Evolutionary conservation across 495 filamentous ascomycete species (phyloP), one percentile per base, ranked within the genome.

Genomic region (Aspergillus diversus): DNA sequence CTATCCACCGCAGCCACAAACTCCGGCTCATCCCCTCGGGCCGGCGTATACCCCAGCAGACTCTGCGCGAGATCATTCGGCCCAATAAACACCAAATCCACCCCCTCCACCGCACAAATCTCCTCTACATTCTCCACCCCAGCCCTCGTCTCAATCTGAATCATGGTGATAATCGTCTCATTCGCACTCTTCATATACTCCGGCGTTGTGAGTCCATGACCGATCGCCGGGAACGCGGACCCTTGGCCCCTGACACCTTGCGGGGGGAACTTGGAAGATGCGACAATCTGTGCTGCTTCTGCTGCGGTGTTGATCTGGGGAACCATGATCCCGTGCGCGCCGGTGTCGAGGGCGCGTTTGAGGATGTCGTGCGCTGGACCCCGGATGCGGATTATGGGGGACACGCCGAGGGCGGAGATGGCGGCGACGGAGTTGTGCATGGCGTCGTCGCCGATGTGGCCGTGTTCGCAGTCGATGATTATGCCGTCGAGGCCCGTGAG

Each of bases 281-380:
- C 73, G 13, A 90, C 87, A 16, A 90, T 76, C 12, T 80, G 79
- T 4, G 8, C 17, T 5, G 56, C 60, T 50, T 60, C 46, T 17
- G 37, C 46, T 7, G 56, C 48, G 32, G 35, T 52, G 15, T 57
- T 33, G 35, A 42, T 60, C 47, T 59, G 51, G 43, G 77, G 77
- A 3, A 74, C 74, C 75, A 79, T 73, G 49, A 86, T 81, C 6
- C 88, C 89, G 61, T 91, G 88, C 21, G 89, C 87, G 27, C 88
- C 89, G 16, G 85, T 76, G 72, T 91, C 88, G 21, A 91, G 78
- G 5, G 87, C 88, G 80, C 89, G 83, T 77, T 91, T 92, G 55
- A 92, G 84, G 86, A 92, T 89, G 83, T 81, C 90, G 9, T 84
- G 79, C 71, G 89, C 86, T 33, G 83, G 80, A 55, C 85, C 86